Evolutionary conservation across 2,329 filamentous ascomycete genomes (phyloP), one percentile per base, ranked within the genome.

Genomic region (Pseudogymnoascus sp.): DNA sequence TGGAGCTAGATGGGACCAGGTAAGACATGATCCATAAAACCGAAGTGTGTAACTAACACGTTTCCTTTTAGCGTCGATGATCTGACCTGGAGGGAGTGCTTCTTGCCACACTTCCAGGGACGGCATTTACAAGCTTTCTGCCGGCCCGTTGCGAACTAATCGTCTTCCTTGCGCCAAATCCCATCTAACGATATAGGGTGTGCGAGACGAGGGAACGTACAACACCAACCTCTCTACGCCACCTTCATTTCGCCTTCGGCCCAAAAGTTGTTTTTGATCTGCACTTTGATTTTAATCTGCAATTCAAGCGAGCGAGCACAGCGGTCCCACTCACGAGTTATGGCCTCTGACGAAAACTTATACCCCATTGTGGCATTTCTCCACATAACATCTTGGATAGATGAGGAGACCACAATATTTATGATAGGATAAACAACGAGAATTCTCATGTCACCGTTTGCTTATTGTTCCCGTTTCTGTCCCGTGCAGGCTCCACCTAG

Each of bases 21-120:
- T 50, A 44, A 50, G 66, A 46, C 16, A 31, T 12, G n/a, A 31
- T n/a, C 8, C 42, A 34, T n/a, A 5, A 11, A 6, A 50, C 23
- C n/a, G 6, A 25, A 46, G 21, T n/a, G 34, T 11, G 60, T n/a
- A 53, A 42, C n/a, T 21, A 14, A 38, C n/a, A 37, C 16, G 53
- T 25, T 50, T 50, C 7, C 25, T 36, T n/a, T n/a, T 37, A 64
- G 46, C 31, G 56, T 62, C n/a, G 62, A 59, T 31, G 71, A 74
- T 63, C 66, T 74, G 66, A 66, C 64, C 23, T 74, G 69, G 70
- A 70, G 68, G 59, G 72, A 73, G 42, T 67, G 66, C 60, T 69
- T 71, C 59, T 62, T 67, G 50, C 67, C 69, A 3, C 62, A 64
- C 37, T 71, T 67, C 62, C 53, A 62, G 6, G 65, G 65, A 5